Evolutionary conservation across 2,329 filamentous ascomycete species (phyloP).

Genomic region (Gnomoniopsis sp.): DNA sequence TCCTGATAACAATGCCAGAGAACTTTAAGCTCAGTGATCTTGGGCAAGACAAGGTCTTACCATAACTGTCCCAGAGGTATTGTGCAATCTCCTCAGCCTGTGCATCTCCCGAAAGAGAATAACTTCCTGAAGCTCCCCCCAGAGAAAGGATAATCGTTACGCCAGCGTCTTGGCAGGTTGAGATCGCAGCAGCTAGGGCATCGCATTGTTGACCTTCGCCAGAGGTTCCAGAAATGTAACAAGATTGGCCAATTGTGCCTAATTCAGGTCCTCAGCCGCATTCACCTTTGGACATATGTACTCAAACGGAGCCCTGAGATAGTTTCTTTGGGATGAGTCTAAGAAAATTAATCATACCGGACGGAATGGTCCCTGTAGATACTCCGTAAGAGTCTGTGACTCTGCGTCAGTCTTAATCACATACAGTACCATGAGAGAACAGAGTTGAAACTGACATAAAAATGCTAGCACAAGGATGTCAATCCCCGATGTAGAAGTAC

Average conservation of each 20-base stretch:
- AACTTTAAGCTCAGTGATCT: neutral
- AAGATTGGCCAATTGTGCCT: slow-evolving; percentile 35
- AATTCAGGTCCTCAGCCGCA: neutral
- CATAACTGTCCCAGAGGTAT: slow-evolving; percentile 44
- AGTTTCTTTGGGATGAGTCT: neutral
- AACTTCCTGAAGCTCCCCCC: slow-evolving; percentile 36
- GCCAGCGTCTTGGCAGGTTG: slow-evolving; percentile 37
- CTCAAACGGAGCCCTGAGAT: neutral
- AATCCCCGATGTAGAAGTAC: slow-evolving; percentile 33
- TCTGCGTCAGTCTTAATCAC: neutral
- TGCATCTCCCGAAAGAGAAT: slow-evolving; percentile 29
- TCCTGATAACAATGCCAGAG: neutral
- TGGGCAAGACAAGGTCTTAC: slow-evolving; percentile 14
- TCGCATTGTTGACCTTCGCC: slow-evolving; percentile 36
- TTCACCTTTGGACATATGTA: neutral
- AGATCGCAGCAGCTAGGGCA: slow-evolving; percentile 36
- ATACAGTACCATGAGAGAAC: neutral
- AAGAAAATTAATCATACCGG: slow-evolving; percentile 20
- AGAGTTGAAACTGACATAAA: slow-evolving; percentile 35
- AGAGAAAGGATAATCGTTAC: slow-evolving; percentile 44
- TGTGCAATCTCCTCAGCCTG: slow-evolving; percentile 39
- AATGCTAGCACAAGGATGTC: slow-evolving; percentile 42
- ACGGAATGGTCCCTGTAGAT: slow-evolving; percentile 28
- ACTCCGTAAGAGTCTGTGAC: neutral
- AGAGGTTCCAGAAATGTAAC: slow-evolving; percentile 29